Conservation (phyloP, 352 stramenopile genomes). For the Paralagenidium karlingii region DNA sequence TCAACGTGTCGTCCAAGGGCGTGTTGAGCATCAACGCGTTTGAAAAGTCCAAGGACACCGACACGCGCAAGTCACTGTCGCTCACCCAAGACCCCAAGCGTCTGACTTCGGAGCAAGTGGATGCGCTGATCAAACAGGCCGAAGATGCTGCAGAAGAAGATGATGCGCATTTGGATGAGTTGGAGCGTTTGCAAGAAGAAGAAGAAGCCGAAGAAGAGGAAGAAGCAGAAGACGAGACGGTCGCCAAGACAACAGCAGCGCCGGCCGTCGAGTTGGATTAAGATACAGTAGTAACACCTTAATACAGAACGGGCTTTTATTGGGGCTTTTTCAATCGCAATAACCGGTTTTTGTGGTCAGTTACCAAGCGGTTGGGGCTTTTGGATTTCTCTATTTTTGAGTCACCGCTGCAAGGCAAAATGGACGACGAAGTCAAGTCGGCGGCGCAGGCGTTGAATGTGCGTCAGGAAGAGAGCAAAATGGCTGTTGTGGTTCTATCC, state of each 20-base stretch:
- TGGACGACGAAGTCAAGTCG: constrained; percentile 31
- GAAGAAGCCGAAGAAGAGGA: constrained; percentile 22
- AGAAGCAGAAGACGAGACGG: constrained; percentile 11
- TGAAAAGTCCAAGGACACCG: constrained; percentile 26
- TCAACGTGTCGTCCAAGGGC: constrained; percentile 87
- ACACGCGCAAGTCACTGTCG: constrained; percentile 60
- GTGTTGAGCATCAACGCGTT: constrained; percentile 92
- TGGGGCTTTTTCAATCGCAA: too few relatives aligned
- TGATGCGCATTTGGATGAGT: constrained; percentile 51
- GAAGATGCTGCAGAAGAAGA: constrained; percentile 78
- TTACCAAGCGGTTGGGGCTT: too few relatives aligned
- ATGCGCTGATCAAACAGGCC: constrained; percentile 68
- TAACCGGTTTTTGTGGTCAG: too few relatives aligned
- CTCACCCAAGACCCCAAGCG: constrained; percentile 64
- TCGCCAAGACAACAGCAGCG: not conserved
- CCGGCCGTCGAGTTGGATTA: constrained; percentile 1
- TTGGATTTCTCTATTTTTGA: too few relatives aligned
- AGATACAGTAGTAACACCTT: too few relatives aligned
- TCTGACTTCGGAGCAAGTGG: constrained; percentile 42
- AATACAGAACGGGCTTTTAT: too few relatives aligned
- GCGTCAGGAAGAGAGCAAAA: too few relatives aligned
- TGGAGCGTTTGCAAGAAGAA: constrained; percentile 54
- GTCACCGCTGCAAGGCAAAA: too few relatives aligned
- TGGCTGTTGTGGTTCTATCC: not conserved
- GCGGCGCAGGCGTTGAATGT: constrained; percentile 39